phyloP scores from a whole-genome alignment of 2,329 filamentous ascomycete species.

The Capronia epimyces region DNA sequence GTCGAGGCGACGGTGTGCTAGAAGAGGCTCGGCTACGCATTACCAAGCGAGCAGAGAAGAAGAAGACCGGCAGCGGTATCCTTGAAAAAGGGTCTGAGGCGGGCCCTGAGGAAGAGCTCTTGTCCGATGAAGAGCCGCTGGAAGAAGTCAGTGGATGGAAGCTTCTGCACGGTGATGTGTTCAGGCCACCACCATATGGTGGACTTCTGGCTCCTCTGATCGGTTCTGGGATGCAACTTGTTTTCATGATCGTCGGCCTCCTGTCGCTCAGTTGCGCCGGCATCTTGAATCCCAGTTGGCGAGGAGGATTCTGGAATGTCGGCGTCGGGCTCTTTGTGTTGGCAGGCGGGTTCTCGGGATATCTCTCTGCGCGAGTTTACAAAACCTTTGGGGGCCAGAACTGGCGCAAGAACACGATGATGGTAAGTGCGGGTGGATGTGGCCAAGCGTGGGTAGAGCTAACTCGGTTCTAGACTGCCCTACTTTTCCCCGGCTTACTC shows the following conservation, averaged over 20 bases:
- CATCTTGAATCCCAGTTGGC: slow-evolving; percentile 76
- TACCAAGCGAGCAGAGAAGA: slow-evolving; percentile 34
- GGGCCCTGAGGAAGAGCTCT: slow-evolving; percentile 43
- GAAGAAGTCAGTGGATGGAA: slow-evolving; percentile 88
- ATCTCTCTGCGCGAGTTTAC: slow-evolving; percentile 78
- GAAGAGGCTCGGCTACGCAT: slow-evolving; percentile 61
- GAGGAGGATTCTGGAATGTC: slow-evolving; percentile 83
- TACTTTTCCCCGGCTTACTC: slow-evolving; percentile 71
- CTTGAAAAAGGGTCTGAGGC: slow-evolving; percentile 53
- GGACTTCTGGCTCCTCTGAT: slow-evolving; percentile 72
- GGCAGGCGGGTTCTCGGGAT: slow-evolving; percentile 77
- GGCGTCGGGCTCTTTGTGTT: slow-evolving; percentile 77
- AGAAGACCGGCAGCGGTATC: slow-evolving; percentile 52
- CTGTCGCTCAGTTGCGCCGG: slow-evolving; percentile 69
- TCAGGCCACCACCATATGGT: slow-evolving; percentile 65
- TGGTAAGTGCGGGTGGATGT: slow-evolving; percentile 38
- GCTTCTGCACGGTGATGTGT: slow-evolving; percentile 80
- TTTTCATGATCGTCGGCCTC: slow-evolving; percentile 73
- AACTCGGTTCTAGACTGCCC: slow-evolving; percentile 51
- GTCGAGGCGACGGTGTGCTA: slow-evolving; percentile 58
- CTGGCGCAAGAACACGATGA: slow-evolving; percentile 69
- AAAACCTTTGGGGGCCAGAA: slow-evolving; percentile 72
- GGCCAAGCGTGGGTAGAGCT: slow-evolving; percentile 1
- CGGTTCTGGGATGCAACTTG: slow-evolving; percentile 78
- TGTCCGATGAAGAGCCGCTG: slow-evolving; percentile 64